Evolutionary conservation across 2,329 filamentous ascomycete genomes (phyloP).

Genomic region (Epichloe bromicola): DNA sequence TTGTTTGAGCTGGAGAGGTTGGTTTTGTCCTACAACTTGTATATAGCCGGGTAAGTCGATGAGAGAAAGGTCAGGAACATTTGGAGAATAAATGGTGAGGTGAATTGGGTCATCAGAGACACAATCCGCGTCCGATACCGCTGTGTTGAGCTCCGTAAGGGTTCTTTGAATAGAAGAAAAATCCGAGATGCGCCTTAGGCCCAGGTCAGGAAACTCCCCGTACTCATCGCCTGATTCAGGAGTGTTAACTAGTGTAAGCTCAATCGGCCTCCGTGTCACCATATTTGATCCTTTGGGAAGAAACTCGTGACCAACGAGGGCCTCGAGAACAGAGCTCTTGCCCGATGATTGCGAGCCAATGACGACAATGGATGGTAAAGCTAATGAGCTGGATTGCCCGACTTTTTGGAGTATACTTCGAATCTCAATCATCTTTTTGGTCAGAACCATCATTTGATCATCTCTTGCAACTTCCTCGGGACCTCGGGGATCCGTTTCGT

Average conservation of each 20-base stretch:
- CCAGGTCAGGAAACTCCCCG: conserved; percentile 88
- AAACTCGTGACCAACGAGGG: conserved; percentile 96
- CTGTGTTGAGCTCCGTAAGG: conserved; percentile 84
- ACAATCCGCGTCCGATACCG: conserved; percentile 81
- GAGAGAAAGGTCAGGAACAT: conserved; percentile 86
- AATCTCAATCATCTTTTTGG: conserved; percentile 99
- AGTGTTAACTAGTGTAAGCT: conserved; percentile 91
- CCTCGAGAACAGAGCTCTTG: conserved; percentile 93
- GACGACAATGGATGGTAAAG: conserved; percentile 93
- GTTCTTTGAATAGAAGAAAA: conserved; percentile 88
- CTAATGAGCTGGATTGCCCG: conserved; percentile 79
- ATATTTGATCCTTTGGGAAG: conserved; percentile 97
- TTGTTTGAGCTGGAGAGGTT: conserved; percentile 82
- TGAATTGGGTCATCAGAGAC: conserved; percentile 96
- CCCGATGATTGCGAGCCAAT: conserved; percentile 97
- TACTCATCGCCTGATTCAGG: conserved; percentile 79
- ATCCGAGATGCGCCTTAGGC: conserved; percentile 79
- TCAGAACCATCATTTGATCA: conserved; percentile 98
- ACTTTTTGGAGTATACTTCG: conserved; percentile 81
- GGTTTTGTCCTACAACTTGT: conserved; percentile 82
- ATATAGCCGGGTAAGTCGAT: conserved; percentile 98
- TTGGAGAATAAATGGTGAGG: conserved; percentile 85
- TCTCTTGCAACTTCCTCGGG: conserved; percentile 62
- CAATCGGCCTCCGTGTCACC: conserved; percentile 92
- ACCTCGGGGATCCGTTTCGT: conserved; percentile 49